These are phyloP conservation scores for Leucogyrophana mollusca DNA, from an alignment of 768 basidiomycete species.

Conservation along the genomic window DNA sequence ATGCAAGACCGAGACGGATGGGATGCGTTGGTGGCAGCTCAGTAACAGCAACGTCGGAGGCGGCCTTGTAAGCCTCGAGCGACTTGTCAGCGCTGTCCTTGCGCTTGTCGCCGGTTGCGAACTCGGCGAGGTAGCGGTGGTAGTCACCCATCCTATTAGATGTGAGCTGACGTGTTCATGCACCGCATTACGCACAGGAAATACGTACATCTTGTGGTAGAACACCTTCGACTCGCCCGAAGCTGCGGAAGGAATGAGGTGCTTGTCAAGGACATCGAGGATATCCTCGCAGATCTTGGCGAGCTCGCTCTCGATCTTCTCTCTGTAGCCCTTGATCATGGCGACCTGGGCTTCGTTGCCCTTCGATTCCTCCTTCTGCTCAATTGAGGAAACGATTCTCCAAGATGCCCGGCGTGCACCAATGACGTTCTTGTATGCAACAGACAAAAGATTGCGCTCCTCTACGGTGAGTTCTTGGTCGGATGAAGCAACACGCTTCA, in stretches of 20 bases:
- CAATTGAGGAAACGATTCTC: constrained; percentile 97
- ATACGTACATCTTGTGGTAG: constrained; percentile 97
- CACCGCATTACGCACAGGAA: not conserved
- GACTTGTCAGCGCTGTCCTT: constrained; percentile 98
- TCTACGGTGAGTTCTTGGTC: constrained; percentile 98
- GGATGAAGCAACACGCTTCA: constrained; percentile 97
- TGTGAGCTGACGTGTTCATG: constrained; percentile 12
- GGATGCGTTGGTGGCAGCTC: constrained; percentile 96
- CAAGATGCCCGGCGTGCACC: constrained; percentile 97
- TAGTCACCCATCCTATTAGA: constrained; percentile 93
- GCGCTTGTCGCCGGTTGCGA: constrained; percentile 96
- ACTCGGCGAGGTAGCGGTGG: constrained; percentile 98
- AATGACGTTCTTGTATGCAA: constrained; percentile 99
- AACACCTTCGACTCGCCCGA: constrained; percentile 98
- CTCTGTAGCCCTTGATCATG: constrained; percentile 98
- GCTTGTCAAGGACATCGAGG: constrained; percentile 95
- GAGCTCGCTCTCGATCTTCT: constrained; percentile 96
- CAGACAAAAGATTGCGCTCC: constrained; percentile 96
- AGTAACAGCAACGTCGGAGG: constrained; percentile 94
- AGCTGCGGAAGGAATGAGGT: constrained; percentile 95
- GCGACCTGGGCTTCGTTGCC: constrained; percentile 94
- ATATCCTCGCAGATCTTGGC: constrained; percentile 99
- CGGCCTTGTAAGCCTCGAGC: constrained; percentile 95
- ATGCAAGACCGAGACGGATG: constrained; percentile 95
- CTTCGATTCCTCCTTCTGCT: constrained; percentile 99